phyloP scores from a whole-genome alignment of 2,329 filamentous ascomycete species.

The Colletotrichum ledebouriae region DNA sequence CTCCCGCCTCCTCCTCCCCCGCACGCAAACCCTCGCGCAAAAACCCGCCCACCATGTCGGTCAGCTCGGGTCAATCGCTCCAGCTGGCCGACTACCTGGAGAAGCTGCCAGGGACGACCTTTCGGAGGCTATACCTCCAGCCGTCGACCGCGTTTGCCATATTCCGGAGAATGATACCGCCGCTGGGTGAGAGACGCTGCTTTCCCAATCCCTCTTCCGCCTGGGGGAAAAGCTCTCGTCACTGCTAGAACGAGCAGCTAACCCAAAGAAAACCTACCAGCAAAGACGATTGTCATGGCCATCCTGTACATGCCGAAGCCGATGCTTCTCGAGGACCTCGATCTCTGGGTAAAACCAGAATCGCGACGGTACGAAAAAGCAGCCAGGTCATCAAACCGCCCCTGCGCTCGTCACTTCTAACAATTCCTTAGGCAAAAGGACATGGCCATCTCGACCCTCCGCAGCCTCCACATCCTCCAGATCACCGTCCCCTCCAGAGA shows the following conservation, averaged over 20 bases:
- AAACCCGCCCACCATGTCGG: conserved; percentile 57
- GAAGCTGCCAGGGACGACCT: conserved; percentile 88
- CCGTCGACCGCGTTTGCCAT: conserved; percentile 95
- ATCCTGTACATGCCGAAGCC: conserved; percentile 91
- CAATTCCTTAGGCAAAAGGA: conserved; percentile 76
- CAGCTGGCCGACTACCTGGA: conserved; percentile 91
- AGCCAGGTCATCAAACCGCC: neutral
- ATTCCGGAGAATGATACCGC: conserved; percentile 96
- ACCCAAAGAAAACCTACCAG: conserved; percentile 57
- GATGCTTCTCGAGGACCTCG: conserved; percentile 83
- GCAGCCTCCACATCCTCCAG: conserved; percentile 87
- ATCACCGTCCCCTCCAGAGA: conserved; percentile 73
- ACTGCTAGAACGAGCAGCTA: conserved; percentile 3
- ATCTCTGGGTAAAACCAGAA: conserved; percentile 84
- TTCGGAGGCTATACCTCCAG: conserved; percentile 93
- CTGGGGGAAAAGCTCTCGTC: neutral
- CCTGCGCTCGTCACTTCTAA: neutral
- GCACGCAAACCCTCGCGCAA: conserved; percentile 16
- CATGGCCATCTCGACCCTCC: conserved; percentile 83
- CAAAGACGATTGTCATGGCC: conserved; percentile 96
- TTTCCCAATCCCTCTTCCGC: too few species aligned
- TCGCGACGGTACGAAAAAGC: conserved; percentile 54
- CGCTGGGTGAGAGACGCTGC: conserved; percentile 74
- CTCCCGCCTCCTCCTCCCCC: neutral
- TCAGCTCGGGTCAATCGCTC: conserved; percentile 62